phyloP scores from a whole-genome alignment of 805 yeast species.

The Candida loeiensis region DNA sequence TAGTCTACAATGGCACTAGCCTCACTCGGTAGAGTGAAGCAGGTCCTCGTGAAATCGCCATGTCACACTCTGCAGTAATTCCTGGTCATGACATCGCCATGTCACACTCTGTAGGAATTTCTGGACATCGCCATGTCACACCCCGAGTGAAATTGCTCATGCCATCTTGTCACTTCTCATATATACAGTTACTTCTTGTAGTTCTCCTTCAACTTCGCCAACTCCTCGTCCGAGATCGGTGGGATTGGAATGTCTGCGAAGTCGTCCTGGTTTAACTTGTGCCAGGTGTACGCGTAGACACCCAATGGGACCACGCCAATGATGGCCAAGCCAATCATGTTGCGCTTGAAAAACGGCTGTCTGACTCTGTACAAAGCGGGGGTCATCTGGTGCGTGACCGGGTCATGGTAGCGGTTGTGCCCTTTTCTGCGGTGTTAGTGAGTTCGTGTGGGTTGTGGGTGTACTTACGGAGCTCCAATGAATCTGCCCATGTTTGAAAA shows the following conservation, averaged over 20 bases:
- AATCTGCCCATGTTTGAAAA: slow-evolving; percentile 12
- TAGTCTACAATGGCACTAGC: no score
- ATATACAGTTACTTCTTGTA: slow-evolving; percentile 31
- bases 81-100: no score
- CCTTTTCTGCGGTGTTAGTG: slow-evolving; percentile 31
- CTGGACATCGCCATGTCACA: no score
- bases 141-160: no score
- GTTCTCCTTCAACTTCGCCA: slow-evolving; percentile 68
- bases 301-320: slow-evolving; percentile 65
- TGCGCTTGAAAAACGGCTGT: slow-evolving; percentile 77
- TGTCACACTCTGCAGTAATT: no score
- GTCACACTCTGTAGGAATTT: no score
- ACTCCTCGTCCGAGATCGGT: slow-evolving; percentile 76
- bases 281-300: slow-evolving; percentile 63
- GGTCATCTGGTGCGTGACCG: slow-evolving; percentile 77
- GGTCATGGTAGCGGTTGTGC: slow-evolving; percentile 50
- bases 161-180: no score
- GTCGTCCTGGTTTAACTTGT: slow-evolving; percentile 69
- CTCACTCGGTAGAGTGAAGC: no score
- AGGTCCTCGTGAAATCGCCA: no score
- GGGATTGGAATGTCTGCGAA: slow-evolving; percentile 93
- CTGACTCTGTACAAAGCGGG: slow-evolving; percentile 92
- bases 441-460: background rate
- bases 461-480: slow-evolving; percentile 18
- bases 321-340: slow-evolving; percentile 57